Evolutionary conservation across 2,329 filamentous ascomycete species (phyloP).

Genomic region (Trichoderma sp.): DNA sequence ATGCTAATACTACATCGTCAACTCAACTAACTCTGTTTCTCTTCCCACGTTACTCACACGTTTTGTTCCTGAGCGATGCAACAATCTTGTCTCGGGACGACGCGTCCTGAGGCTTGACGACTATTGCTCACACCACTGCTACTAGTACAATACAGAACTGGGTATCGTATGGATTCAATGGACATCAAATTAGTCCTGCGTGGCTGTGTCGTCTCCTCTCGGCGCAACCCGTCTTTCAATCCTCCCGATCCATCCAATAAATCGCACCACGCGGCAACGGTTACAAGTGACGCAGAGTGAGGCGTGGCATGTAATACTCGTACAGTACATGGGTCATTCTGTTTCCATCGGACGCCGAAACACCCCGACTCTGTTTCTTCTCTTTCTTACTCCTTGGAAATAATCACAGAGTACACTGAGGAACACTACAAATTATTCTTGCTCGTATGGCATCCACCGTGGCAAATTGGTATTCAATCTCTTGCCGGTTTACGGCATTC

Average conservation of each 20-base stretch:
- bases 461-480: background rate
- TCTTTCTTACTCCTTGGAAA: background rate
- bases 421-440: background rate
- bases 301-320: background rate
- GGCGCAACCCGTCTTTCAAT: background rate
- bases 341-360: background rate
- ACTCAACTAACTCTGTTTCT: background rate
- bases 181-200: background rate
- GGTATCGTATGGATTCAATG: background rate
- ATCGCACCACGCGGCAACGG: background rate
- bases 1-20: background rate
- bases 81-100: background rate
- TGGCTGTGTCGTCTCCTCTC: conserved; percentile 9
- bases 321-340: background rate
- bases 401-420: background rate
- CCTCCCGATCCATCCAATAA: background rate
- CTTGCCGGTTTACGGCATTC: no score
- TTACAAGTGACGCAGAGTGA: background rate
- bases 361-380: background rate
- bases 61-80: background rate
- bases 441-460: background rate
- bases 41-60: background rate
- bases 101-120: background rate
- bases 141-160: background rate
- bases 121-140: background rate